Percentiles rank a stretch among this genome's conserved stretches.
phyloP scores from a whole-genome alignment of 345 rosid species.

The Carallia pectinifolia region DNA sequence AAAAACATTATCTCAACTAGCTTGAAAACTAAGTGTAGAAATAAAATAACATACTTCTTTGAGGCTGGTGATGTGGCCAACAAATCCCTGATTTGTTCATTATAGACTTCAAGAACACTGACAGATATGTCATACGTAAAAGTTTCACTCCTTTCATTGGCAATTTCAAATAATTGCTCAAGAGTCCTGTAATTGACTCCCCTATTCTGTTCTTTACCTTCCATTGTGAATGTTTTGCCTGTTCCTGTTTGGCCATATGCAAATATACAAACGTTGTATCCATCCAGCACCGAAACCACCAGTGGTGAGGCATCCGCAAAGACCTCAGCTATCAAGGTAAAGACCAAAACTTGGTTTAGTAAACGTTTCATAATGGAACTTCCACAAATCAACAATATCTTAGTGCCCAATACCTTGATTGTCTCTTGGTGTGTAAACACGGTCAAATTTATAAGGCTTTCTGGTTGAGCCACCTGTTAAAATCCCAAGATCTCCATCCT shows the following conservation, averaged over 20 bases:
- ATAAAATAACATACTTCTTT: conserved; percentile 54
- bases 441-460: conserved; percentile 78
- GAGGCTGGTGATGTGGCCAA: conserved; percentile 74
- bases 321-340: conserved; percentile 64
- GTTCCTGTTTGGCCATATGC: conserved; percentile 99
- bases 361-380: conserved; percentile 1
- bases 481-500: conserved; percentile 87
- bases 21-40: neutral
- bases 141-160: conserved; percentile 76
- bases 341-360: conserved; percentile 7
- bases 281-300: conserved; percentile 90
- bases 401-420: conserved; percentile 66
- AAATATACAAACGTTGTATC: conserved; percentile 95
- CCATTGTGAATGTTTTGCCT: conserved; percentile 98
- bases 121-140: conserved; percentile 69
- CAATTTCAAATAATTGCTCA: conserved; percentile 67
- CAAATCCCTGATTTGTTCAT: conserved; percentile 94
- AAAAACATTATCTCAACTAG: neutral
- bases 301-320: conserved; percentile 86
- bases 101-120: conserved; percentile 96
- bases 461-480: conserved; percentile 55
- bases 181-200: conserved; percentile 97
- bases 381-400: neutral
- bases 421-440: conserved; percentile 81
- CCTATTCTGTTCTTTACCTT: conserved; percentile 74